These are phyloP conservation scores for Chaetomium cochliodes DNA, from an alignment of 495 filamentous ascomycete genomes.

Conservation along the genomic window DNA sequence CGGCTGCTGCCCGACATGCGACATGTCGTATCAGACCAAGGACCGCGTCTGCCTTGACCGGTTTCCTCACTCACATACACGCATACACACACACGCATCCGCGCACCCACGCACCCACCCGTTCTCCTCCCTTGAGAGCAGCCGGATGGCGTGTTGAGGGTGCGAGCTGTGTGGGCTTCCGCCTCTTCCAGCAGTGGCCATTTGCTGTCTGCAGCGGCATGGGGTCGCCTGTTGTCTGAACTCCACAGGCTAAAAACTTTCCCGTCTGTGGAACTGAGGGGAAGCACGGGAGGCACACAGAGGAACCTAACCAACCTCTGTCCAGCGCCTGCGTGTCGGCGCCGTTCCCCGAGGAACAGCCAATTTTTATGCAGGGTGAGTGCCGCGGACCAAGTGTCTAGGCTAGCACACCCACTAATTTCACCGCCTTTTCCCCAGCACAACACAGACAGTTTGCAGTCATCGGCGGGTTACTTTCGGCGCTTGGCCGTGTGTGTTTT, in stretches of 20 bases:
- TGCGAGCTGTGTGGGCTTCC: background rate
- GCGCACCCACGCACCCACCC: no score
- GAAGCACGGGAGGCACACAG: background rate
- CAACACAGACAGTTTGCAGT: slow-evolving; percentile 15
- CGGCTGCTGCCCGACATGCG: slow-evolving; percentile 2
- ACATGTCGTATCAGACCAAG: slow-evolving; percentile 4
- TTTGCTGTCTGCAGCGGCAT: slow-evolving; percentile 4
- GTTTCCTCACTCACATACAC: background rate
- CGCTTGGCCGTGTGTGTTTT: slow-evolving; percentile 8
- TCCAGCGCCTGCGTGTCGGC: background rate
- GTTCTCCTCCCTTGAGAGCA: no score
- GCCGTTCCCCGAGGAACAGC: background rate
- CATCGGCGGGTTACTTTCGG: slow-evolving; percentile 26
- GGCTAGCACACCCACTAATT: slow-evolving; percentile 13
- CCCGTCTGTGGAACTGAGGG: background rate
- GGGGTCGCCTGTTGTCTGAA: slow-evolving; percentile 10
- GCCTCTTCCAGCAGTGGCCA: background rate
- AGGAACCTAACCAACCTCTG: background rate
- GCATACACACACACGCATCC: background rate
- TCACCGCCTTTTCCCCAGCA: slow-evolving; percentile 28
- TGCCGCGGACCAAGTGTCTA: slow-evolving; percentile 9
- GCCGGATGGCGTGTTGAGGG: background rate
- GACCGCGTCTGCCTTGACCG: background rate
- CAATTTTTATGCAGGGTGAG: slow-evolving; percentile 16
- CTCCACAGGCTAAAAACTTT: slow-evolving; percentile 15